Conservation (phyloP, 208 protist genomes). For the Leishmania gerbilli region DNA sequence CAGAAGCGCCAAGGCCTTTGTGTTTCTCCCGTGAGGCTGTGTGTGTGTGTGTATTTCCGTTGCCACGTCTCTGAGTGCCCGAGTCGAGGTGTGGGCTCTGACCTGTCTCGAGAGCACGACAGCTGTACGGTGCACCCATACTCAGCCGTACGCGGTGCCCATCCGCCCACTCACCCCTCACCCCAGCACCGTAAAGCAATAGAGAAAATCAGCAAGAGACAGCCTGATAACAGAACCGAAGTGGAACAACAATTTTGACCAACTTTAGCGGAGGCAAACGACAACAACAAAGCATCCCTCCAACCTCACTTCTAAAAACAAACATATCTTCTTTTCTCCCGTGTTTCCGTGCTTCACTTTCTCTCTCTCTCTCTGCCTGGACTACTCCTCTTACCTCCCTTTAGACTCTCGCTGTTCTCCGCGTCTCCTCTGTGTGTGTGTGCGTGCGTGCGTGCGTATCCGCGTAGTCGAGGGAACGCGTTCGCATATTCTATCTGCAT, state of each 20-base stretch:
- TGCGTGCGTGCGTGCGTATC: background rate
- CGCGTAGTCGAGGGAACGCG: background rate
- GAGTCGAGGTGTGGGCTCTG: too few species aligned
- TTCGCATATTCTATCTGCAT: background rate
- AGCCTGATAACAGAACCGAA: background rate
- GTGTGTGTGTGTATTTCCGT: background rate
- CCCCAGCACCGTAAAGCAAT: background rate
- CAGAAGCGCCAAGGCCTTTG: background rate
- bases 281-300: background rate
- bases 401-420: background rate
- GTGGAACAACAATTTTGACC: background rate
- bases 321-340: background rate
- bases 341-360: background rate
- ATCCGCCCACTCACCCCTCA: background rate
- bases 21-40: background rate
- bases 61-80: background rate
- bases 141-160: background rate
- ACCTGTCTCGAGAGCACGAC: too few species aligned
- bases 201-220: background rate
- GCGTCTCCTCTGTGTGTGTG: background rate
- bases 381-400: background rate
- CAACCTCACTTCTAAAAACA: background rate
- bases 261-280: background rate
- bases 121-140: background rate
- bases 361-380: background rate